Percentiles rank a stretch among this genome's conserved stretches.
phyloP scores from a whole-genome alignment of 257 asterid genomes.

The Sherardia arvensis region DNA sequence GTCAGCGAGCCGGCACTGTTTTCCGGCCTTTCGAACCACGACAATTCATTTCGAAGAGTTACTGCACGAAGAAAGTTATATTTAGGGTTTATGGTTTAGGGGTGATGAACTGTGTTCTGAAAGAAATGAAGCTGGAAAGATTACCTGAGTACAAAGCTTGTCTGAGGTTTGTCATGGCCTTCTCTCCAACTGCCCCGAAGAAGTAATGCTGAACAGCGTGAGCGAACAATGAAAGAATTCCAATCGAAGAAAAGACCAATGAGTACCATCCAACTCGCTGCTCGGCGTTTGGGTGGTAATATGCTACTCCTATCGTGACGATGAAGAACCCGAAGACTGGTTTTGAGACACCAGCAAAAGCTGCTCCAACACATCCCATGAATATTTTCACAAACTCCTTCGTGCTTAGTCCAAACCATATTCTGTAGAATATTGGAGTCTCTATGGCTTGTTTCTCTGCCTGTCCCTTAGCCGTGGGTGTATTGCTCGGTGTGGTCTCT shows the following conservation, averaged over 20 bases:
- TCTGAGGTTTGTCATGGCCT: slow-evolving; percentile 64
- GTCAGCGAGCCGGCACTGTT: slow-evolving; percentile 60
- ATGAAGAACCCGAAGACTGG: slow-evolving; percentile 76
- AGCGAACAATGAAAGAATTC: slow-evolving; percentile 55
- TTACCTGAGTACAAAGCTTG: slow-evolving; percentile 61
- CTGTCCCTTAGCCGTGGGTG: slow-evolving; percentile 23
- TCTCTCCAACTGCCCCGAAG: slow-evolving; percentile 68
- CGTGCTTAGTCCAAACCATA: slow-evolving; percentile 55
- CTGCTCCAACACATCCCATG: slow-evolving; percentile 63
- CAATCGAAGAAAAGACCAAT: slow-evolving; percentile 44
- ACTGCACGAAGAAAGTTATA: slow-evolving; percentile 35
- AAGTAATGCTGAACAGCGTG: slow-evolving; percentile 74
- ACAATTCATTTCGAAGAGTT: slow-evolving; percentile 52
- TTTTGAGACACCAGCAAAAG: slow-evolving; percentile 67
- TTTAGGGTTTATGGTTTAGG: background rate
- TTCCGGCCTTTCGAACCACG: slow-evolving; percentile 77
- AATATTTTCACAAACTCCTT: slow-evolving; percentile 36
- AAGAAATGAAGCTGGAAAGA: slow-evolving; percentile 4
- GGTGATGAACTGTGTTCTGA: background rate
- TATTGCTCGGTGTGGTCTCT: slow-evolving; percentile 22
- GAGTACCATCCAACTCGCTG: slow-evolving; percentile 48
- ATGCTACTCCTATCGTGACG: slow-evolving; percentile 80
- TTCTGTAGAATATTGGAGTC: slow-evolving; percentile 47
- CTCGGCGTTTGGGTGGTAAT: slow-evolving; percentile 40
- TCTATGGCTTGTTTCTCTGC: slow-evolving; percentile 24